Base-by-base conservation (phyloP, 1,284 basidiomycete species). In the Waitea zeae region DNA sequence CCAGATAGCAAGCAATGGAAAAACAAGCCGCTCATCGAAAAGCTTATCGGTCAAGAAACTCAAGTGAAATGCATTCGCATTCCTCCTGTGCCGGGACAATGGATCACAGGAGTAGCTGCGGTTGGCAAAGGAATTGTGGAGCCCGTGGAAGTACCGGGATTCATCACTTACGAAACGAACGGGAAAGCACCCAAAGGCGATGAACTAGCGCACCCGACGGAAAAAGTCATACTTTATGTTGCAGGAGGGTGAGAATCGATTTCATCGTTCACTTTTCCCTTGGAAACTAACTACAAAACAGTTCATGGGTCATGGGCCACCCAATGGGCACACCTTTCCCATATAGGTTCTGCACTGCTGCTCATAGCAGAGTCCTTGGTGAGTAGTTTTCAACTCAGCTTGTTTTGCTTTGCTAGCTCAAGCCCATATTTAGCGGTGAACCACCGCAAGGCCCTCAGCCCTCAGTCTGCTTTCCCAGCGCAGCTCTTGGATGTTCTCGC, bases 401-500 rank as follows among this genome's bases (percentile, higher is more conserved):
- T 26, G n/a, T 26, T 30, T 30, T 17, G 9, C 29, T 30, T 15
- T 7, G 9, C 9, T 30, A 14, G 14, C 29, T 30, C 7, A 15
- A 9, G 15, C 7, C 15, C 9, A 30, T 14, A 7, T 15, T 30
- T 14, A 30, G 43, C 43, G 11, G 12, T 43, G 27, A 44, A 46
- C 19, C 41, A 42, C 33, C 44, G 44, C 12, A 27, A 42, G 12
- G 39, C 39, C 17, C 30, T 38, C 17, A 30, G 32, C 12, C 31
- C 37, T 3, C 38, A 42, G 6, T 41, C 39, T 14, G 44, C 56
- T 2, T 58, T 58, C 47, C 59, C 61, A 0, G 42, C 56, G 5
- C 57, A 55, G 5, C 52, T 62, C 3, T 46, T 58, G 17, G 58
- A 62, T 38, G 50, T 50, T 0, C 51, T 59, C 15, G 49, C 54